These are phyloP conservation scores for Metarhizium brunneum DNA, from an alignment of 2,329 filamentous ascomycete genomes.

Conservation along the genomic window DNA sequence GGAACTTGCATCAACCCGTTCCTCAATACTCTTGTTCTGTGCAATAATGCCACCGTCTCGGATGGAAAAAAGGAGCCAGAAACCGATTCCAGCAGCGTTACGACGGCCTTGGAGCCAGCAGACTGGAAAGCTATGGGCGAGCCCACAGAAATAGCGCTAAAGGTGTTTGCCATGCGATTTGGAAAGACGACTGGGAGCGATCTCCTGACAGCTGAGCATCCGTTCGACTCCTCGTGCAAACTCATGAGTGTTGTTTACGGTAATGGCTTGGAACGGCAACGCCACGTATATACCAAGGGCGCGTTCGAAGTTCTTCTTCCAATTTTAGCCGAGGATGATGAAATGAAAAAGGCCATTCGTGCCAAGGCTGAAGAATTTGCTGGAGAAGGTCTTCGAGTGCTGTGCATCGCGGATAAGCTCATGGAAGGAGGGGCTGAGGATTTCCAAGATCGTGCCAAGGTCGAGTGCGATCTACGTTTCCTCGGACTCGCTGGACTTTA, in stretches of 20 bases:
- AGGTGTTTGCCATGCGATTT: conserved; percentile 64
- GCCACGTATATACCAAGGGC: conserved; percentile 46
- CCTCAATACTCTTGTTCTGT: conserved; percentile 47
- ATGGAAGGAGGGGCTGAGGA: conserved; percentile 27
- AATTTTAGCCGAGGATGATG: conserved; percentile 37
- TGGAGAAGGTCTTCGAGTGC: conserved; percentile 55
- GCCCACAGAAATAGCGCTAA: conserved; percentile 65
- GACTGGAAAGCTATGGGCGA: conserved; percentile 55
- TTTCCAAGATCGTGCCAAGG: conserved; percentile 37
- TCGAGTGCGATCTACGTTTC: conserved; percentile 51
- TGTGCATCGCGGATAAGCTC: conserved; percentile 51
- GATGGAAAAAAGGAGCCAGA: conserved; percentile 37
- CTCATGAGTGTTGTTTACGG: conserved; percentile 64
- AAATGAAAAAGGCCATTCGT: conserved; percentile 35
- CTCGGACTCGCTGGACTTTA: conserved; percentile 65
- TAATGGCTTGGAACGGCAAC: conserved; percentile 21
- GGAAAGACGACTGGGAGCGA: conserved; percentile 36
- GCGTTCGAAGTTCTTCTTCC: conserved; percentile 49
- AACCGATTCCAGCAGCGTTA: conserved; percentile 37
- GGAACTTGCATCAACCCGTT: conserved; percentile 36
- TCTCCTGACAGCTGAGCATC: conserved; percentile 52
- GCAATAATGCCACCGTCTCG: conserved; percentile 48
- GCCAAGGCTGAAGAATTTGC: conserved; percentile 47
- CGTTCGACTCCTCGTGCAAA: conserved; percentile 66
- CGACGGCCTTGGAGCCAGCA: conserved; percentile 31